Evolutionary conservation across 495 filamentous ascomycete genomes (phyloP).

Genomic region (Xylaria cubensis): DNA sequence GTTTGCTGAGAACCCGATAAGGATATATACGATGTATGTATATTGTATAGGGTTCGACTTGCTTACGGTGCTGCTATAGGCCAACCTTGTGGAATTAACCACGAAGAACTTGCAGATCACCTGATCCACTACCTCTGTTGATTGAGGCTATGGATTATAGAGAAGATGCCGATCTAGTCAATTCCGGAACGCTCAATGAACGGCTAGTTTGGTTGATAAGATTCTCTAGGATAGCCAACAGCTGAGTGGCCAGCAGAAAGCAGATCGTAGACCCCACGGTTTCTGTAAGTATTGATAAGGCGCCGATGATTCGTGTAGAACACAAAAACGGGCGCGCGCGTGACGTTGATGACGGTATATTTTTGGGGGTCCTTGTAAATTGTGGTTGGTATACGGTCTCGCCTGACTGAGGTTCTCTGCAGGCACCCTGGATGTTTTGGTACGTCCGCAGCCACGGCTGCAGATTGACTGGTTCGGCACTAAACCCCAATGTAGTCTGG

Average conservation of each 20-base stretch:
- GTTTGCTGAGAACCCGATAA: slow-evolving; percentile 13
- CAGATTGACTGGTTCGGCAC: slow-evolving; percentile 27
- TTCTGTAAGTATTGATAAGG: background rate
- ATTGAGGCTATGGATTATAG: slow-evolving; percentile 19
- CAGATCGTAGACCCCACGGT: slow-evolving; percentile 4
- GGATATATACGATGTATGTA: slow-evolving; percentile 21
- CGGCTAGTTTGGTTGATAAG: slow-evolving; percentile 9
- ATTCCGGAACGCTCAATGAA: background rate
- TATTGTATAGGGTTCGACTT: slow-evolving; percentile 13
- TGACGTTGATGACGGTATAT: slow-evolving; percentile 17
- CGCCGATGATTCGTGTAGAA: slow-evolving; percentile 2
- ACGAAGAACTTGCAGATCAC: slow-evolving; percentile 4
- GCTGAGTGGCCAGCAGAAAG: slow-evolving; percentile 3
- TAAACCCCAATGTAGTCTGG: slow-evolving; percentile 34
- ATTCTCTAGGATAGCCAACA: slow-evolving; percentile 13
- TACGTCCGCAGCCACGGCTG: slow-evolving; percentile 27
- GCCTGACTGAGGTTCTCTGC: slow-evolving; percentile 24
- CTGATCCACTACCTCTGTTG: slow-evolving; percentile 9
- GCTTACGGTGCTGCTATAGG: slow-evolving; percentile 21
- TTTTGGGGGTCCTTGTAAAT: slow-evolving; percentile 18
- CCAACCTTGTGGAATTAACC: slow-evolving; percentile 4
- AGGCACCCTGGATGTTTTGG: slow-evolving; percentile 25
- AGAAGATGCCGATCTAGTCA: slow-evolving; percentile 12
- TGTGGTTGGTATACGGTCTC: slow-evolving; percentile 21
- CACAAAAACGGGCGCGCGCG: slow-evolving; percentile 10